phyloP scores from a whole-genome alignment of 2,329 filamentous ascomycete genomes.

The Neurospora crassa region DNA sequence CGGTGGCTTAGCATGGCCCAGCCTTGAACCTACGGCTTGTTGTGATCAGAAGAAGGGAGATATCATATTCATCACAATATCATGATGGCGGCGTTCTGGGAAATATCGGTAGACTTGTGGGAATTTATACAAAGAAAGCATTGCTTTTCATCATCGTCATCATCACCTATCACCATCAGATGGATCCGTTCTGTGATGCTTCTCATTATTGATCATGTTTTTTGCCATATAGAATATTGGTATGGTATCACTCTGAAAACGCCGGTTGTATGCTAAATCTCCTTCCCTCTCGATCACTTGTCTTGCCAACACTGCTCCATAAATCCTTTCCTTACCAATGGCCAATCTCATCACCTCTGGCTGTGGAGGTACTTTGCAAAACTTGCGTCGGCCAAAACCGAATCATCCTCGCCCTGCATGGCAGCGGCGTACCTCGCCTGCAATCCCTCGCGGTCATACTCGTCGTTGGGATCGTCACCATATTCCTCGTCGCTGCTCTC shows the following conservation, averaged over 20 bases:
- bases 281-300: background rate
- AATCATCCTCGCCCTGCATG: slow-evolving; percentile 48
- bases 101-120: background rate
- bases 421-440: slow-evolving; percentile 70
- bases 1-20: background rate
- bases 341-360: slow-evolving; percentile 25
- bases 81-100: background rate
- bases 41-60: background rate
- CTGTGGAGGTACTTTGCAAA: slow-evolving; percentile 51
- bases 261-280: slow-evolving; percentile 14
- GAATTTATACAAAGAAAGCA: background rate
- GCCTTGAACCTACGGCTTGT: background rate
- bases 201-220: slow-evolving; percentile 7
- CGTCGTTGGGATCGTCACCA: slow-evolving; percentile 49
- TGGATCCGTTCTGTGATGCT: background rate
- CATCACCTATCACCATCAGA: slow-evolving; percentile 4
- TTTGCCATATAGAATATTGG: slow-evolving; percentile 10
- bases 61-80: background rate
- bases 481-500: slow-evolving; percentile 52
- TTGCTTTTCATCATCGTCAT: background rate
- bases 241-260: slow-evolving; percentile 19
- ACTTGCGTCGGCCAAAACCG: slow-evolving; percentile 44
- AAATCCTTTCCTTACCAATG: background rate
- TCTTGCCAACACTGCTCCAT: background rate
- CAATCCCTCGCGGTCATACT: slow-evolving; percentile 54